Evolutionary conservation across 2,329 filamentous ascomycete genomes (phyloP).

Genomic region (Penicillium sp.): DNA sequence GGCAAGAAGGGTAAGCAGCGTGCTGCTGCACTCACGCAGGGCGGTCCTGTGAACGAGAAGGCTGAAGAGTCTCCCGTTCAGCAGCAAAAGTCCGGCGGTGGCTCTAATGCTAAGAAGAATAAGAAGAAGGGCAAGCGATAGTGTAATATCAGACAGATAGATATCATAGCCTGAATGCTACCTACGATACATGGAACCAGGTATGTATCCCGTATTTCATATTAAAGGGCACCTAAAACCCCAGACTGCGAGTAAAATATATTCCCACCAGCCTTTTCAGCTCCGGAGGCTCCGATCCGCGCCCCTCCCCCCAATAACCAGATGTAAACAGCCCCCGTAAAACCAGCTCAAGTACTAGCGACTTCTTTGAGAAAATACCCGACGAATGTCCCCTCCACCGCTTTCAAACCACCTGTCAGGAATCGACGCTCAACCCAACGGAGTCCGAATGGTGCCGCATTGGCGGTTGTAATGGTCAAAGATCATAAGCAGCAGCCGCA

Average conservation of each 20-base stretch:
- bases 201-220: neutral
- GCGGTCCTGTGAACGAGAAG: conserved; percentile 74
- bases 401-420: neutral
- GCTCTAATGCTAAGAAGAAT: conserved; percentile 43
- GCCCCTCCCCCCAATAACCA: too few relatives aligned
- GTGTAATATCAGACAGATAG: neutral
- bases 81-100: conserved; percentile 31
- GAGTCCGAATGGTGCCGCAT: conserved; percentile 34
- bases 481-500: conserved; percentile 34
- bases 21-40: conserved; percentile 75
- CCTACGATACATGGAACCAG: neutral
- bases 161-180: conserved; percentile 8
- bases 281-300: neutral
- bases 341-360: neutral
- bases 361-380: neutral
- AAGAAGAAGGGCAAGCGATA: conserved; percentile 52
- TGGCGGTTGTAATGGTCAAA: conserved; percentile 37
- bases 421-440: conserved; percentile 22
- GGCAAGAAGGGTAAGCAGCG: conserved; percentile 89
- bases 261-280: neutral
- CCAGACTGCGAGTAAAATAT: neutral
- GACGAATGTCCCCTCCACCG: too few relatives aligned
- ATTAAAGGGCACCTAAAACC: neutral
- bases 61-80: conserved; percentile 51
- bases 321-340: too few relatives aligned